Evolutionary conservation across 768 basidiomycete species (phyloP), one percentile per base, ranked within the genome.

Genomic region (Collybiopsis luxurians): DNA sequence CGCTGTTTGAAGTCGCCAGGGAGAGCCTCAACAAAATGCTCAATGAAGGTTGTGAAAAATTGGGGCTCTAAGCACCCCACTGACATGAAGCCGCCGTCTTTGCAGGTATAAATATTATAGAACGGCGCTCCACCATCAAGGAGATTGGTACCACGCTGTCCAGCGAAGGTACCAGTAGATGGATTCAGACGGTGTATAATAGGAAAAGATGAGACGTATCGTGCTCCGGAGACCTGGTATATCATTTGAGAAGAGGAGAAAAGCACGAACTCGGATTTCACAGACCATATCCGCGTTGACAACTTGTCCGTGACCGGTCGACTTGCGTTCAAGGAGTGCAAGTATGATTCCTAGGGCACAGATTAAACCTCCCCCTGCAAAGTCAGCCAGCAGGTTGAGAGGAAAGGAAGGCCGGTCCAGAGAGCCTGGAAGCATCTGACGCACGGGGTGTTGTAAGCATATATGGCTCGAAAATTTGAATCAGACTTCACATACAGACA

Each of bases 81-180:
- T 2, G 86, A 83, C 79, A 94, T 89, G 80, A 82, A 90, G 28
- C 78, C 73, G 1, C 85, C 86, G 65, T 87, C 89, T 56, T 83
- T 75, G 65, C 90, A 92, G 0, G 78, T 76, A 63, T 94, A 92
- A 7, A 89, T 72, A 57, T 76, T 79, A 64, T 94, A 94, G 72
- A 85, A 92, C 0, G 91, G 91, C 2, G 88, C 80, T 4, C 88
- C 90, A 1, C 89, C 89, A 61, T 91, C 91, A 23, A 93, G 79
- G 0, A 78, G 40, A 62, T 89, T 87, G 3, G 69, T 68, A 19
- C 87, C 87, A 52, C 86, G 77, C 19, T 71, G 68, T 28, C 71
- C 71, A 23, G 59, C 79, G 79, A 38, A 78, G 63, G 62, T 53
- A n/a, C 63, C 3, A 21, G 44, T 63, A 4, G 54, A 46, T 21